A percentile compares a stretch with the other conserved stretches of the same genome.
These are phyloP conservation scores for Penicillium manginii DNA, from an alignment of 495 filamentous ascomycete species.

Conservation along the genomic window DNA sequence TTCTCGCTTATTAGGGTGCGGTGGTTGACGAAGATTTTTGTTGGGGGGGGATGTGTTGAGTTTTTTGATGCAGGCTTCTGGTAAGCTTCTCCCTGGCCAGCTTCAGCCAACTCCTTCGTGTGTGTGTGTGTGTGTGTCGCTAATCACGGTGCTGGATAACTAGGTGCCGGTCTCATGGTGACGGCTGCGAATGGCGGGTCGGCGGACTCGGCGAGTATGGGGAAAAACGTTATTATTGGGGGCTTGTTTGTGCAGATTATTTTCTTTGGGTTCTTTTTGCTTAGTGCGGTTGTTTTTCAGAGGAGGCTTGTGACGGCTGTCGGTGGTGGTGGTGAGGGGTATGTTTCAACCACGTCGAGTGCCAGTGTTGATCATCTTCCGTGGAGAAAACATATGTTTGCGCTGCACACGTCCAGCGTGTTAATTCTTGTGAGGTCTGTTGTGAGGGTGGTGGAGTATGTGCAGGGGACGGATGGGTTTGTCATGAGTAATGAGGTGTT, in stretches of 20 bases:
- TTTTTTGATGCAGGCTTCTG: constrained; percentile 43
- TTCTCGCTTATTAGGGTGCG: constrained; percentile 38
- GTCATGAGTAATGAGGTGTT: constrained; percentile 60
- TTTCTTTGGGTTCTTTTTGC: constrained; percentile 57
- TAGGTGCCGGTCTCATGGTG: constrained; percentile 39
- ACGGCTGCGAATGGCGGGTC: constrained; percentile 15
- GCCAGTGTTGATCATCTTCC: constrained; percentile 28
- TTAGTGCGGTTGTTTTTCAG: constrained; percentile 49
- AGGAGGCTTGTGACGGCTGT: constrained; percentile 25
- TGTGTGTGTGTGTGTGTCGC: background rate
- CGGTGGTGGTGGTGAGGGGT: too few species aligned
- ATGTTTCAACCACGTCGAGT: too few species aligned
- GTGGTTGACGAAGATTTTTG: constrained; percentile 54
- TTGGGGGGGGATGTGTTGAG: constrained; percentile 40
- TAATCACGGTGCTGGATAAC: background rate
- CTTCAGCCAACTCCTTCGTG: background rate
- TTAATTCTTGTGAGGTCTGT: constrained; percentile 65
- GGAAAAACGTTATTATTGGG: constrained; percentile 44
- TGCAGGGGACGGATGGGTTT: constrained; percentile 56
- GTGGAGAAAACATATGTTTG: constrained; percentile 56
- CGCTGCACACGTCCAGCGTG: constrained; percentile 54
- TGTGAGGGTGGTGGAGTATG: constrained; percentile 66
- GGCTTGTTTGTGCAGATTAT: constrained; percentile 54
- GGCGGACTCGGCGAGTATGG: constrained; percentile 12
- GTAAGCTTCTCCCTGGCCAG: too few species aligned